Evolutionary conservation across 768 basidiomycete species (phyloP), one percentile per base, ranked within the genome.

Genomic region (Inosperma sp.): DNA sequence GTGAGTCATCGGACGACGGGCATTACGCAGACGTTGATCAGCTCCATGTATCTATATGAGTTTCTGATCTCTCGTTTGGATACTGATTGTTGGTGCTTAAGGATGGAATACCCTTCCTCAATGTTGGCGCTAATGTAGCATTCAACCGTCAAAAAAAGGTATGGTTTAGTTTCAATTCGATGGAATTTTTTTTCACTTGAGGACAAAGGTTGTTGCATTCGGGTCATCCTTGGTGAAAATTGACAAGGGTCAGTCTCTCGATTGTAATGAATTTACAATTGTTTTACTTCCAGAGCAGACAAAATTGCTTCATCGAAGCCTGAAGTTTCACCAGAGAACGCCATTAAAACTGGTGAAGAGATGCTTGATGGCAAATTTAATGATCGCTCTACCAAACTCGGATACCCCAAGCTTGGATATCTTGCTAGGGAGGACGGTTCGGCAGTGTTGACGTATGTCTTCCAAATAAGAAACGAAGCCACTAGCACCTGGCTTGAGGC

Each of bases 401-500:
- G 26, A 43, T 29, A 29, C 17, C 66, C 73, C 10, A 58, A 69
- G 3, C 59, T 75, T 44, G 76, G 76, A 57, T 78, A 69, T 56
- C 63, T 74, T 41, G 70, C 64, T 42, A 65, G 62, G 56, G 61
- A 69, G 12, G 71, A 71, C 56, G 69, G 68, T 14, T 62, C 60
- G 14, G 62, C 66, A 23, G 68, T 61, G 29, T 68, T 78, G 31
- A 69, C 73, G 17, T 70, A 76, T 58, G 66, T 68, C 27, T 51
- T 70, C 19, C 69, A 72, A 29, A 63, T 72, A 26, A 61, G 62
- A 30, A 68, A 69, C 52, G 56, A 64, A 17, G 42, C 55, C 5
- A 56, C 59, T 8, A 61, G 76, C 40, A 70, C 74, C 9, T 82
- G 77, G 77, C 74, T 71, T 57, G 78, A 83, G 62, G 80, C 79